Conservation (phyloP, 2,329 filamentous ascomycete genomes). For the Neopestalotiopsis sp. region DNA sequence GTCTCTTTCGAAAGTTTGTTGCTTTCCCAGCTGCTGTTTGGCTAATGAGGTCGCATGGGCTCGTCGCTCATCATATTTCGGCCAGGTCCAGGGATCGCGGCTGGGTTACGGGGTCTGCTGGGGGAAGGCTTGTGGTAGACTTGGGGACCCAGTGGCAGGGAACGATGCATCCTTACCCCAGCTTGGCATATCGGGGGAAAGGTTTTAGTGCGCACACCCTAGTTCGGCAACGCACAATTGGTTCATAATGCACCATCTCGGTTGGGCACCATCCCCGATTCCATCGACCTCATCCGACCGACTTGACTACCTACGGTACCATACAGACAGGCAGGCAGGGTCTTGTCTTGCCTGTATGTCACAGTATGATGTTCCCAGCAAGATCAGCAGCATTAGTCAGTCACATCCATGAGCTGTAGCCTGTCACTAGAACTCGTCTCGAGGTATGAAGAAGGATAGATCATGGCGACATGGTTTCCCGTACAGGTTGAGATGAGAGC, state of each 20-base stretch:
- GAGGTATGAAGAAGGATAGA: too few relatives aligned
- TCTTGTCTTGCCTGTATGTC: too few relatives aligned
- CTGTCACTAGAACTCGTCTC: too few relatives aligned
- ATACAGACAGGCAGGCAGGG: too few relatives aligned
- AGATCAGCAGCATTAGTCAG: too few relatives aligned
- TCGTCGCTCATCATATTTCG: background rate
- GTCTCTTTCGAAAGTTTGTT: background rate
- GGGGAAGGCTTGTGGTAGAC: background rate
- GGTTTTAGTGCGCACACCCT: slow-evolving; percentile 5
- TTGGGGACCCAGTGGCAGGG: slow-evolving; percentile 3
- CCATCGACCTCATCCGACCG: background rate
- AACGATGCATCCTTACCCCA: slow-evolving; percentile 3
- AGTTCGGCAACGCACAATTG: slow-evolving; percentile 5
- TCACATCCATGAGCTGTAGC: too few relatives aligned
- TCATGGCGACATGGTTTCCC: too few relatives aligned
- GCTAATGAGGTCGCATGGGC: background rate
- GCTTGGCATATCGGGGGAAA: slow-evolving; percentile 11
- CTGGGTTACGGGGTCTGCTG: background rate
- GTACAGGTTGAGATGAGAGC: too few relatives aligned
- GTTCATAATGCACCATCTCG: background rate
- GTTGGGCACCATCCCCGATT: background rate
- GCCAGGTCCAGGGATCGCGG: background rate
- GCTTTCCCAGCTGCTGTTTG: background rate
- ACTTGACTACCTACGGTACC: too few relatives aligned
- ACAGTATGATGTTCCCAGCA: too few relatives aligned